Evolutionary conservation across 1,139 yeast species (phyloP), one percentile per base, ranked within the genome.

Genomic region (Yamadazyma trypodendri): DNA sequence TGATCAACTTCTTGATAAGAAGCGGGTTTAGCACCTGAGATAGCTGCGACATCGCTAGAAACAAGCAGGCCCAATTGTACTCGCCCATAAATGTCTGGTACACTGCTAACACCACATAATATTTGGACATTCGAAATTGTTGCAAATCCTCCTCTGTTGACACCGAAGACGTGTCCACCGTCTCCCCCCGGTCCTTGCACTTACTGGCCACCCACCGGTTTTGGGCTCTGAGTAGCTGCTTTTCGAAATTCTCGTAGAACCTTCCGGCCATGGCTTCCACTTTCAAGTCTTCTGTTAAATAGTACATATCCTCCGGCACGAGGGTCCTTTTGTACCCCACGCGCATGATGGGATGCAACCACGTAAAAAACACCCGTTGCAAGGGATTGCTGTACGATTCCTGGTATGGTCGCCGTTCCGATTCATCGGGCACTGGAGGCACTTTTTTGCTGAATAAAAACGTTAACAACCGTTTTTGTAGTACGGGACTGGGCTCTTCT

Each of bases 301-400:
- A 61, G 59, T 66, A 84, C 43, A 85, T 56, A 58, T 85, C 95
- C 35, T 77, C 74, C 5, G 80, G 78, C 34, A 77, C 79, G 22
- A 85, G 58, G 0, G 87, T 79, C 49, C 95, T 67, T 41, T 73
- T 72, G 54, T 84, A 85, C 2, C 95, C 95, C 3, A 74, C 75
- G 28, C 62, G 67, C 54, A 84, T 50, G 3, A 81, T 43, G 0
- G 88, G 86, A 11, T 61, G 43, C 25, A 81, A 63, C 92, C 90
- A 84, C 56, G 71, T 59, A 48, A 77, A 77, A 30, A 79, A 70
- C 1, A 63, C 14, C 28, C 51, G 50, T 12, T 59, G 61, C 10
- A 72, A 31, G 13, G 58, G 32, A 39, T 64, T 70, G 3, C 70
- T 64, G 3, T 40, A 35, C 3, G 28, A 16, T 64, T 68, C 67